Evolutionary conservation across 306 rosid species (phyloP).

Genomic region (Gillenia trifoliata): DNA sequence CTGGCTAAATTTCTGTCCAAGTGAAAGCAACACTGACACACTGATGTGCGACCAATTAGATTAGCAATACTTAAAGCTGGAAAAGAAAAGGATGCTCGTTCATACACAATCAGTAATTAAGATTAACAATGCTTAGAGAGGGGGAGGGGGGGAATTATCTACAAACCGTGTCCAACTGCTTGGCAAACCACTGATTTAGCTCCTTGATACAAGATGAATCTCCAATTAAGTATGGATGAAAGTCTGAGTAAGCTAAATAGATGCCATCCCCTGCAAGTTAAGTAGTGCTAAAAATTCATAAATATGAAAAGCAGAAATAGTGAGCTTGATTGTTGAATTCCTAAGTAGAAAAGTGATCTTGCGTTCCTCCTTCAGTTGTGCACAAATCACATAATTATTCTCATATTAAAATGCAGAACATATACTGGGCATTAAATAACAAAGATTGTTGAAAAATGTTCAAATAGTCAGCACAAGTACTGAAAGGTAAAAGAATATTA

Average conservation of each 20-base stretch:
- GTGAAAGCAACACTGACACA: neutral
- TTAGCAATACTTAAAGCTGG: neutral
- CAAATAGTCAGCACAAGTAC: neutral
- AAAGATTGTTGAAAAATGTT: neutral
- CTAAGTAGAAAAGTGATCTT: neutral
- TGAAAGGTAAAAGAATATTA: neutral
- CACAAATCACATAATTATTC: constrained; percentile 1
- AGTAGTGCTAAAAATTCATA: constrained; percentile 22
- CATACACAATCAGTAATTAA: neutral
- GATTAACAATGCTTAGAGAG: neutral
- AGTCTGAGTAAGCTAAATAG: constrained; percentile 88
- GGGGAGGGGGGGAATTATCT: neutral
- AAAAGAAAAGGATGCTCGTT: neutral
- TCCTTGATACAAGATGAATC: constrained; percentile 82
- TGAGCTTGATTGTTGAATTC: constrained; percentile 1
- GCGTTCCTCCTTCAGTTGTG: neutral
- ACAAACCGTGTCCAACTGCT: constrained; percentile 87
- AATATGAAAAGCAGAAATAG: constrained; percentile 3
- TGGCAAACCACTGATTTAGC: constrained; percentile 93
- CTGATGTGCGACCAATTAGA: neutral
- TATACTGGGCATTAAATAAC: neutral
- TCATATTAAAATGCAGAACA: neutral
- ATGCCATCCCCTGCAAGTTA: constrained; percentile 76
- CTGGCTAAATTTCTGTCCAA: neutral
- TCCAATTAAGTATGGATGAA: constrained; percentile 74